These are phyloP conservation scores for Betula pendula DNA, from an alignment of 306 rosid genomes.

Conservation along the genomic window DNA sequence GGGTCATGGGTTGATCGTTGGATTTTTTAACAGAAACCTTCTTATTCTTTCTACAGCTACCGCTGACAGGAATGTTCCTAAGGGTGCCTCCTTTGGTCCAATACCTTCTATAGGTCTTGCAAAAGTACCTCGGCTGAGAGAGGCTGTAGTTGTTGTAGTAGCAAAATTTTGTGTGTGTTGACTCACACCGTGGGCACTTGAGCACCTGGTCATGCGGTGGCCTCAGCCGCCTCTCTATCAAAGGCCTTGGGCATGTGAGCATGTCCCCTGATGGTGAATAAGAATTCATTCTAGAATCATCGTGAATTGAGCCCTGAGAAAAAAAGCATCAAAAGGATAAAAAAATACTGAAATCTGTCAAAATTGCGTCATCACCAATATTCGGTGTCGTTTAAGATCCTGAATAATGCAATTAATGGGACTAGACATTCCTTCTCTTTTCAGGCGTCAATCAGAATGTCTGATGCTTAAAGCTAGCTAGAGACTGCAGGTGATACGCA, in stretches of 20 bases:
- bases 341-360: not conserved
- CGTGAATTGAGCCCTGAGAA: conserved; percentile 65
- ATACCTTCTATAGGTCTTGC: conserved; percentile 94
- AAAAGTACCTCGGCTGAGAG: conserved; percentile 92
- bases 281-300: conserved; percentile 79
- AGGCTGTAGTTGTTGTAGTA: conserved; percentile 99
- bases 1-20: conserved; percentile 39
- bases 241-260: conserved; percentile 73
- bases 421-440: not conserved
- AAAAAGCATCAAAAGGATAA: conserved; percentile 11
- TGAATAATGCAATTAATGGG: not conserved
- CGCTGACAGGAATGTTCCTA: conserved; percentile 94
- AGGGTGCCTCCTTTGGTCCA: conserved; percentile 99
- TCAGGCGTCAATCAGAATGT: not conserved
- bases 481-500: not conserved
- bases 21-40: conserved; percentile 70
- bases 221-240: conserved; percentile 70
- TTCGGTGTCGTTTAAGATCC: not conserved
- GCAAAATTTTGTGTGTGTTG: conserved; percentile 94
- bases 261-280: conserved; percentile 71
- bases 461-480: not conserved
- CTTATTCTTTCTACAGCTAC: conserved; percentile 93
- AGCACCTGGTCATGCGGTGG: conserved; percentile 82
- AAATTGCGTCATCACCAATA: not conserved
- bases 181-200: conserved; percentile 93